Percentiles rank a stretch among this genome's conserved stretches.
These are phyloP conservation scores for Rhododendron williamsianum DNA, from an alignment of 148 eudicot genomes.

Conservation along the genomic window DNA sequence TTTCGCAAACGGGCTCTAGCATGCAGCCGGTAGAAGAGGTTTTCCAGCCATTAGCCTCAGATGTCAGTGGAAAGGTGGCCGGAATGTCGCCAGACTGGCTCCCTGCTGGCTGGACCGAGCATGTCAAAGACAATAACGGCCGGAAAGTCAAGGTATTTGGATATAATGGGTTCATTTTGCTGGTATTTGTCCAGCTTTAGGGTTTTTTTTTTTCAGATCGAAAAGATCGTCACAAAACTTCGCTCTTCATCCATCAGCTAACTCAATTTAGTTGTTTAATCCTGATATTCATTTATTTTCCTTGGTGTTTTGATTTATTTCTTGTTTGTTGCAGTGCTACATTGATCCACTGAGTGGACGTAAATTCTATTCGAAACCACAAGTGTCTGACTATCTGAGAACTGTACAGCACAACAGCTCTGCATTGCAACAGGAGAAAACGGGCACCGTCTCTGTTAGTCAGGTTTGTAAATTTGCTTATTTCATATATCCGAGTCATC, in stretches of 20 bases:
- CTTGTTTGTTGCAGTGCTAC: neutral
- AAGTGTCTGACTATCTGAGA: neutral
- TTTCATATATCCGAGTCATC: neutral
- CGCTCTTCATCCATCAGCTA: neutral
- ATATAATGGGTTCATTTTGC: neutral
- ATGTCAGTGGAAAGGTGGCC: neutral
- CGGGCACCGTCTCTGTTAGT: neutral
- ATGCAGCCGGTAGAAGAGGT: neutral
- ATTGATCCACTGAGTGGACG: neutral
- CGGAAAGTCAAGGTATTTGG: constrained; percentile 35
- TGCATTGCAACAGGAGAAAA: neutral
- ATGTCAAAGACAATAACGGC: constrained; percentile 21
- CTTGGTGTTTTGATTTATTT: neutral
- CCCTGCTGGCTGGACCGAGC: constrained; percentile 30
- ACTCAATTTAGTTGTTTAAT: neutral
- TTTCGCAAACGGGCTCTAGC: neutral
- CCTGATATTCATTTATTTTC: neutral
- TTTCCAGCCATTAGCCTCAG: neutral
- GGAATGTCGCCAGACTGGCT: constrained; percentile 5
- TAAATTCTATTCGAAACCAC: neutral
- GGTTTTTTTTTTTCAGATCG: neutral
- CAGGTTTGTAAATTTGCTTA: neutral
- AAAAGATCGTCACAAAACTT: neutral
- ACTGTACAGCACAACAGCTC: neutral
- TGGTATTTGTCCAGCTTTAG: neutral